These are phyloP conservation scores for Vicia villosa DNA, from an alignment of 306 rosid species.

Conservation along the genomic window DNA sequence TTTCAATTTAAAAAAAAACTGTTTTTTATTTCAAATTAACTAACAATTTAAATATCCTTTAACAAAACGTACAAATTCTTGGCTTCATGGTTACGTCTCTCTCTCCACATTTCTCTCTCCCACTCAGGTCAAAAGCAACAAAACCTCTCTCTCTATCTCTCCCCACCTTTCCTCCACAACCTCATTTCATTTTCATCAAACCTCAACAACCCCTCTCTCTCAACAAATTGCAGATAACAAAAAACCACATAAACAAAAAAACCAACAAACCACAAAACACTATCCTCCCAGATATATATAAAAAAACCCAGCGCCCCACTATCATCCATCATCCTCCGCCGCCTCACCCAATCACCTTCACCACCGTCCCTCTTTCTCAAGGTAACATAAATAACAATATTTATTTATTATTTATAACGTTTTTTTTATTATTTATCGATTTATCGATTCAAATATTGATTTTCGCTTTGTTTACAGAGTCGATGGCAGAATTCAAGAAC, in stretches of 20 bases:
- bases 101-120: neutral
- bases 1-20: too few species aligned
- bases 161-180: conserved; percentile 9
- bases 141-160: conserved; percentile 3
- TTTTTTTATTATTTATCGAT: neutral
- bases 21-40: too few species aligned
- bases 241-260: conserved; percentile 22
- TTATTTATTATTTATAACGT: too few species aligned
- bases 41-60: neutral
- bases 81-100: conserved; percentile 32
- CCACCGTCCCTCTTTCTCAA: neutral
- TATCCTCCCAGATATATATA: neutral
- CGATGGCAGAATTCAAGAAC: conserved; percentile 44
- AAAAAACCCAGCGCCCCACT: conserved; percentile 3
- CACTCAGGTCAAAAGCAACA: neutral
- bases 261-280: conserved; percentile 26
- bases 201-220: conserved; percentile 2
- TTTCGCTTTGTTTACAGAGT: neutral
- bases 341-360: neutral
- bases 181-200: neutral
- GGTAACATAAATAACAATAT: conserved; percentile 16
- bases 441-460: neutral
- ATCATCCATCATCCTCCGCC: neutral
- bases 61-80: conserved; percentile 34
- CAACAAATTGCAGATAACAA: neutral